Evolutionary conservation across 495 filamentous ascomycete species (phyloP), one percentile per base, ranked within the genome.

Genomic region (Xylaria bambusicola): DNA sequence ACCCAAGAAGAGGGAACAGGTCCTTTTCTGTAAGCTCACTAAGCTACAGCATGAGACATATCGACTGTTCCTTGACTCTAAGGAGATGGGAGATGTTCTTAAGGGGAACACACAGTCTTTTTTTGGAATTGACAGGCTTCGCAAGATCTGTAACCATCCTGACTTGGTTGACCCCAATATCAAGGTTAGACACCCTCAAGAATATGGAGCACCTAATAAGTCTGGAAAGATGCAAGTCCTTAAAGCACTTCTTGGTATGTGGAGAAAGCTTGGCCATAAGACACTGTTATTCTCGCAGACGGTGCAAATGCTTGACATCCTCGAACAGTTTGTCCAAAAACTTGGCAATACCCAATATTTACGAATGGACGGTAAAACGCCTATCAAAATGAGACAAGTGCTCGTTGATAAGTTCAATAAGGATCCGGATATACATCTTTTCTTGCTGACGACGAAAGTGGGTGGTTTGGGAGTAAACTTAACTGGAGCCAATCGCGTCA

Each of bases 101-200:
- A 83, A 81, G 38, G 87, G 88, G 26, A 87, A 83, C 21, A 80
- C 83, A n/a, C 88, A 95, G 61, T 86, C 88, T 2, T 76, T 98
- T 1, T 93, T 87, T 67, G 93, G 92, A 8, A 89, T 98, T 54
- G 92, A 97, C 66, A 88, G 91, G 23, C 76, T 98, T 35, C 88
- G 94, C 56, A 98, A 98, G 77, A 92, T 98, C 42, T 97, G 94
- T 76, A 98, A 98, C 66, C 94, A 98, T 64, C 93, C 94, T 1
- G 93, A 98, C 71, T 78, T 98, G 3, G 75, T 85, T 3, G 85
- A 92, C 55, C 87, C 90, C 38, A 58, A 48, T 27, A 65, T 86
- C 29, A 85, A 81, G 24, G 68, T 72, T n/a, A 84, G 87, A 52
- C 59, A 76, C 0, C 80, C 75, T 13, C 89, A 89, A 56, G 77